Base-by-base conservation (phyloP, 2,329 filamentous ascomycete species). In the Myriosclerotinia duriaeana region DNA sequence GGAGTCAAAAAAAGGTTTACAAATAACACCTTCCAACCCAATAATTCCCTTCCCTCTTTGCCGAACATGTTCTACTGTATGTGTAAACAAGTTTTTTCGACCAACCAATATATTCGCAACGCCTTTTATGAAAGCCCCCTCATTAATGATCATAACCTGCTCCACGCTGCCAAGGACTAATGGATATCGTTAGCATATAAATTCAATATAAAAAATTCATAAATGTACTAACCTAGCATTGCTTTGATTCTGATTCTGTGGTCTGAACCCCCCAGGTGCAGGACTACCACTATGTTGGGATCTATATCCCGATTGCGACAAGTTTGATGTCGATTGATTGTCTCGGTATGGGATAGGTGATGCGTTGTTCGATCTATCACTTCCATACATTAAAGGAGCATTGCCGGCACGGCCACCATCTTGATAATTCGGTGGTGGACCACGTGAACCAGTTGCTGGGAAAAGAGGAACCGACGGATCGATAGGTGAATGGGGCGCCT, bases 101-200 rank as follows among this genome's bases (percentile, higher is more conserved):
- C 63, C 56, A 61, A 26, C 53, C 48, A 66, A 69, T 68, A 66
- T 53, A 34, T 60, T 65, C 65, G 69, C 58, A 74, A 74, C 72
- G 71, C 74, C 72, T 53, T 71, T 69, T 55, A 66, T 66, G 48
- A 66, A 72, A 71, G 66, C 67, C 67, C 65, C 55, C 65, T 75
- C 73, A 75, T 76, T 79, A 81, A 74, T 81, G 78, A 56, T 85
- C 83, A 74, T 85, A 85, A 69, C 83, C 83, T 65, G 83, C 83
- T 72, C 83, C 83, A 71, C 83, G 81, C 77, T 85, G 83, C 83
- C 83, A 85, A 69, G 82, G 82, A 76, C 82, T 85, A 34, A 22
- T 8, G 70, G 26, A 53, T 55, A n/a, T 67, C 34, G 71, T 77
- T 70, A 76, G 74, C 68, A 46, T 53, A 50, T 36, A 8, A 17